Evolutionary conservation across 2,329 filamentous ascomycete genomes (phyloP), one percentile per base, ranked within the genome.

Genomic region (Teratosphaeria epicoccoides): DNA sequence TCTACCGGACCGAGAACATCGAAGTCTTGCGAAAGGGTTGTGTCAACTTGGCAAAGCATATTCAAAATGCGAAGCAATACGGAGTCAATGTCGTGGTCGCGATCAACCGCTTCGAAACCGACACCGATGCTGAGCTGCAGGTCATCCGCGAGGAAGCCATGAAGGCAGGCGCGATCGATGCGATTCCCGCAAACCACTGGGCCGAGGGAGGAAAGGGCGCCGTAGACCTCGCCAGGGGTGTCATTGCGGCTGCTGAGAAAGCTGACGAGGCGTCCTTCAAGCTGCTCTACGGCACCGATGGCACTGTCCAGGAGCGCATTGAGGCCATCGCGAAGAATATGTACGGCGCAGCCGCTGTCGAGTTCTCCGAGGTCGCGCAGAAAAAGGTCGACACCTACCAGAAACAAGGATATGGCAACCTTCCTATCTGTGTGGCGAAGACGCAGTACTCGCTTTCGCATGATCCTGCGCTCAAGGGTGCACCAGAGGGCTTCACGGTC

Each of bases 341-440:
- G 90, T 98, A 98, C 66, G 93, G 93, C 53, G 93, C 93, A 10
- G 82, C 78, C 3, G 83, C 81, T 54, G 89, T 97, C 55, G 88
- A 95, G 72, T 93, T 98, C 72, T 94, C 87, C 67, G 89, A 95
- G 69, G 78, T 93, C 49, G 93, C 93, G 0, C 88, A 94, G 75
- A 88, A 89, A 75, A 97, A 98, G 81, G 86, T 97, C 58, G 90
- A 96, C 67, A 90, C 84, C 6, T 98, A 97, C 72, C 90, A 87
- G 26, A 82, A 82, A 67, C 93, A 97, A 71, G 93, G 93, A 45
- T 94, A 91, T 63, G 86, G 85, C 22, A 88, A 95, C 70, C 75
- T 98, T 58, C 93, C 93, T 29, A 95, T 97, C 66, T 98, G 93
- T 70, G 81, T 97, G 59, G 93, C 93, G 56, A 98, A 98, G 83